Evolutionary conservation across 768 basidiomycete genomes (phyloP).

Genomic region (Terana coerulea): DNA sequence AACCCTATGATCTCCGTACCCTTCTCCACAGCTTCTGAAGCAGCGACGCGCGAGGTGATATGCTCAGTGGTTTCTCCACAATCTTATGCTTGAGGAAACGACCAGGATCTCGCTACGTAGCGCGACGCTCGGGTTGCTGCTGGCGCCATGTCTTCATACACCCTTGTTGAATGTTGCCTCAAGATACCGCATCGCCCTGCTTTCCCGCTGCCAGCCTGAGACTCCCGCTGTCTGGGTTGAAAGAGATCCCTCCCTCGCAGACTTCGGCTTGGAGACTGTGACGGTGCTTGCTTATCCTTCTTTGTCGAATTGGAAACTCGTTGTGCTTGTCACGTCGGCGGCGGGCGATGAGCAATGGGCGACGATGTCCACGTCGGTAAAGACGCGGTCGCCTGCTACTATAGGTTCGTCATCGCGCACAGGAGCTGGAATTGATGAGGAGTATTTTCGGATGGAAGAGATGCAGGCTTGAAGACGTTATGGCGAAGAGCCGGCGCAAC

Average conservation of each 20-base stretch:
- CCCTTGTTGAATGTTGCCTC: constrained; percentile 50
- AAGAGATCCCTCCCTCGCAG: constrained; percentile 41
- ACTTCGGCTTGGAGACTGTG: constrained; percentile 3
- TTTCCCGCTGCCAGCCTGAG: constrained; percentile 67
- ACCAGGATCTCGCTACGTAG: not conserved
- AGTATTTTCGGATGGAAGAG: constrained; percentile 63
- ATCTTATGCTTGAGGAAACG: not conserved
- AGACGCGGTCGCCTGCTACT: constrained; percentile 86
- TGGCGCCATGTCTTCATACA: constrained; percentile 36
- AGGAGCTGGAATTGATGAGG: constrained; percentile 51
- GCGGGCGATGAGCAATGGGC: constrained; percentile 40
- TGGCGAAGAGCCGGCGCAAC: constrained; percentile 82
- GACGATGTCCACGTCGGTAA: constrained; percentile 88
- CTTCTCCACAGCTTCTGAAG: too few relatives aligned
- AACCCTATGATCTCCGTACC: too few relatives aligned
- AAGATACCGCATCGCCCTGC: constrained; percentile 54
- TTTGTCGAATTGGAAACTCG: too few relatives aligned
- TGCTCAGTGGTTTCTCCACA: not conserved
- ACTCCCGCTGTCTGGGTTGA: constrained; percentile 68
- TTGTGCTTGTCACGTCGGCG: constrained; percentile 14
- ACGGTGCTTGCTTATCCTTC: constrained; percentile 11
- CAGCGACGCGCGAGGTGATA: too few relatives aligned
- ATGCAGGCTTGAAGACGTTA: constrained; percentile 80
- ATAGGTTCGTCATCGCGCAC: constrained; percentile 63
- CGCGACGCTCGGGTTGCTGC: constrained; percentile 5